Evolutionary conservation across 2,329 filamentous ascomycete genomes (phyloP).

Genomic region (Shiraia sp.): DNA sequence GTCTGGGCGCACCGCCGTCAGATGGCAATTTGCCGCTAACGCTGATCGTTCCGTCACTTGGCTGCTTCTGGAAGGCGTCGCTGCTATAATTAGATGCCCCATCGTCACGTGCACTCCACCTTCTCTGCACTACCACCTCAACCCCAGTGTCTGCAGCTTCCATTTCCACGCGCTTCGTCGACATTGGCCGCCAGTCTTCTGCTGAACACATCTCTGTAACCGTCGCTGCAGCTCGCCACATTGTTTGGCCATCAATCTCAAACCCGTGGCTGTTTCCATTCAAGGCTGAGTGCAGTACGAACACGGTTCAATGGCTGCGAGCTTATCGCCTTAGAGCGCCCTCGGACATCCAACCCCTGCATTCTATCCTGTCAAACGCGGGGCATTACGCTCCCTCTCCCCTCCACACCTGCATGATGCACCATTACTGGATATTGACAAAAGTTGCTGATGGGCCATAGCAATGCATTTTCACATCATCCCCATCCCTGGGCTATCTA

Average conservation of each 20-base stretch:
- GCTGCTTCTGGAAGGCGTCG: background rate
- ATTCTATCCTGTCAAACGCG: slow-evolving; percentile 2
- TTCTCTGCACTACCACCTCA: background rate
- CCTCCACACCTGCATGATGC: too few relatives aligned
- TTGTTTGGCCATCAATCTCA: slow-evolving; percentile 3
- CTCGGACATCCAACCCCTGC: slow-evolving; percentile 1
- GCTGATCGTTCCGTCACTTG: slow-evolving; percentile 1
- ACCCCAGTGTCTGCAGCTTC: background rate
- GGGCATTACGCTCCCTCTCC: slow-evolving; percentile 2
- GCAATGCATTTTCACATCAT: background rate
- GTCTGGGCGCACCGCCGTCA: background rate
- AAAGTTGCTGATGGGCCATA: too few relatives aligned
- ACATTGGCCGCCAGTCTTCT: background rate
- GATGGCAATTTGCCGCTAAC: slow-evolving; percentile 6
- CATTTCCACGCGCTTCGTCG: slow-evolving; percentile 1
- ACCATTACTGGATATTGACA: too few relatives aligned
- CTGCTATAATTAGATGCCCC: slow-evolving; percentile 2
- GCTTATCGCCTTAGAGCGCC: background rate
- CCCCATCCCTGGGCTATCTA: background rate
- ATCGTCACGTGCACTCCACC: slow-evolving; percentile 6
- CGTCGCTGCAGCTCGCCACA: too few relatives aligned
- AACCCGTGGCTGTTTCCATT: slow-evolving; percentile 1
- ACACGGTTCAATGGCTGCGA: slow-evolving; percentile 1
- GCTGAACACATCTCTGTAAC: too few relatives aligned
- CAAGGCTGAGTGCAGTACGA: slow-evolving; percentile 1